Base-by-base conservation (phyloP, 352 stramenopile species). In the Aphanomyces stellatus region DNA sequence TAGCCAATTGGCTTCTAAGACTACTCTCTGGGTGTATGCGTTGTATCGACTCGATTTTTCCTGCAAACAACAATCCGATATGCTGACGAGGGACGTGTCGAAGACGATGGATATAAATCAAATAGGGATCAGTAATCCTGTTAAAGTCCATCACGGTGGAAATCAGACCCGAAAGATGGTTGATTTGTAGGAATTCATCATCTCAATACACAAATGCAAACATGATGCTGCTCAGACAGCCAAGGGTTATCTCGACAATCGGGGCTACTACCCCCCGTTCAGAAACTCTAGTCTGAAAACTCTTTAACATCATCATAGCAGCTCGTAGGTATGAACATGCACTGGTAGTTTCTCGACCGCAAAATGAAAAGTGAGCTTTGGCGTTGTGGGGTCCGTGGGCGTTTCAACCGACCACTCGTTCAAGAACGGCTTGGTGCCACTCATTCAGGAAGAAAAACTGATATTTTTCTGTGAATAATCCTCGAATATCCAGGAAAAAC, bases 221-320 rank as follows among this genome's bases (percentile, higher is more conserved):
- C 25, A 40, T 0, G 19, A 65, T 10, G 49, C 35, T 60, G 51
- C 59, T 68, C 57, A 42, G 46, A 69, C 69, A 65, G 17, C 56
- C 62, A 51, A 55, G 56, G 60, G 31, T 75, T 84, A 88, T 92
- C 73, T 91, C 82, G 80, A 76, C 82, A 91, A 81, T 80, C 73
- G 78, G 69, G 82, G 82, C 84, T 93, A 93, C 84, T 91, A 93
- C 82, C 81, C 77, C 83, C 75, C 73, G 75, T 88, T 93, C 82
- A 91, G 84, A 91, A 93, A 93, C 84, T 93, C 82, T 93, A 93
- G 82, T 93, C 82, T 93, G 84, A 93, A 90, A 91, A 82, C 22
- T 37, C 27, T 57, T 85, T 59, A 76, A 82, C 88, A 76, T 93
- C 84, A 79, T 93, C 84, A 91, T 76, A 75, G 82, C 81, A 89